Base-by-base conservation (phyloP, 1,284 basidiomycete genomes). In the Pseudozyma thailandica region DNA sequence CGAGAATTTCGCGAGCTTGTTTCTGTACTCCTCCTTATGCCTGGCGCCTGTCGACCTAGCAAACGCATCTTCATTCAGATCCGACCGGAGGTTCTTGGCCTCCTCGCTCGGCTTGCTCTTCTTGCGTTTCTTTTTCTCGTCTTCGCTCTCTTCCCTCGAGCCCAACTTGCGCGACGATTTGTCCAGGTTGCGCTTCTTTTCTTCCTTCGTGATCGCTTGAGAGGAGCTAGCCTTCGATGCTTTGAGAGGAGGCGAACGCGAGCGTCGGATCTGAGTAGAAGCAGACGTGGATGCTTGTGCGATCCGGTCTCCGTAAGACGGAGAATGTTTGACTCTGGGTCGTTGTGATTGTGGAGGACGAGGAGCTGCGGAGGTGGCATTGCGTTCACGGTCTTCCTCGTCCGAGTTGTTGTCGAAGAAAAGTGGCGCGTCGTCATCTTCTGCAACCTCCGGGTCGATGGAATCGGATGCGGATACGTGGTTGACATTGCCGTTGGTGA, bases 61-160 rank as follows among this genome's bases (percentile, higher is more conserved):
- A 42, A 73, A 63, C 0, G 73, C 70, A 49, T 75, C 65, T n/a
- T 65, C 69, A 51, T 75, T 75, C 35, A 75, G 52, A 33, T 73
- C 51, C 18, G 64, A 66, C 9, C 44, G 54, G 6, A 75, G 70
- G 12, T 75, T 64, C 20, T 61, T 49, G 31, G 48, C 43, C 10
- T 72, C 70, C 15, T 75, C 70, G 38, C 21, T 13, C 20, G 23
- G 23, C 16, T n/a, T n/a, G n/a, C n/a, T n/a, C n/a, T 30, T 15
- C 42, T 33, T 55, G 35, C 47, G 27, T 37, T 44, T 49, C 6
- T 30, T 41, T 23, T 37, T 37, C 18, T 66, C 39, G 23, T 39
- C 38, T 28, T 33, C 48, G 30, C 18, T 41, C 16, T 41, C 20
- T 21, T 9, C 20, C 20, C 8, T 41, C 6, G 6, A 33, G n/a